These are phyloP conservation scores for Lentinula guzmanii DNA, from an alignment of 768 basidiomycete species.

Conservation along the genomic window DNA sequence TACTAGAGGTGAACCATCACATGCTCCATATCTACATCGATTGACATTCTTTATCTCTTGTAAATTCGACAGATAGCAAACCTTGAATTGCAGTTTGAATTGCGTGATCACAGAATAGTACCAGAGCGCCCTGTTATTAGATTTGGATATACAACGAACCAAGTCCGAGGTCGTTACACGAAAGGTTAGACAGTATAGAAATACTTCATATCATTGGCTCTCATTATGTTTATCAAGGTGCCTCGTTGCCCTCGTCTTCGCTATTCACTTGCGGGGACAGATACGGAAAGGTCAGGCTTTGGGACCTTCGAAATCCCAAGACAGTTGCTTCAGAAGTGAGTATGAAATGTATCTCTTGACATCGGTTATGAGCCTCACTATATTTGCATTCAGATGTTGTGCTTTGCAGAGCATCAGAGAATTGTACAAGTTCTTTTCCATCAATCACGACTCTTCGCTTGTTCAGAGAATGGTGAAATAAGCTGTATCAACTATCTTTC, in stretches of 20 bases:
- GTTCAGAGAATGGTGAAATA: conserved; percentile 31
- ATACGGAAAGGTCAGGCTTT: conserved; percentile 35
- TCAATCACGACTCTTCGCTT: conserved; percentile 26
- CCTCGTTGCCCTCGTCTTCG: conserved; percentile 14
- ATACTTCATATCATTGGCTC: not conserved
- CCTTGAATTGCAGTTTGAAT: conserved; percentile 45
- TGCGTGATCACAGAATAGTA: conserved; percentile 39
- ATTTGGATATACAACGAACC: conserved; percentile 35
- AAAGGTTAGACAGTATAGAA: conserved; percentile 27
- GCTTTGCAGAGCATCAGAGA: conserved; percentile 25
- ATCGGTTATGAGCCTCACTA: not conserved
- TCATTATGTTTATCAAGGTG: conserved; percentile 3
- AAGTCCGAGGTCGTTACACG: conserved; percentile 35
- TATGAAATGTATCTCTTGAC: not conserved
- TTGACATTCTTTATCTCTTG: not conserved
- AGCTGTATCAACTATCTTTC: conserved; percentile 14
- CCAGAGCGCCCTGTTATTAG: conserved; percentile 28
- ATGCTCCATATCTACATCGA: not conserved
- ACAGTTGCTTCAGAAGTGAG: conserved; percentile 17
- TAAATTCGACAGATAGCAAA: conserved; percentile 33
- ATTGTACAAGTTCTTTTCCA: conserved; percentile 31
- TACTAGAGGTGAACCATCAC: conserved; percentile 33
- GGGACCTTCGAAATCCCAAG: conserved; percentile 40
- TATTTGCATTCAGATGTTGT: conserved; percentile 21
- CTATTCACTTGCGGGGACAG: conserved; percentile 38